Conservation (phyloP, 108 stramenopile species). For the Aurantiochytrium sp. region DNA sequence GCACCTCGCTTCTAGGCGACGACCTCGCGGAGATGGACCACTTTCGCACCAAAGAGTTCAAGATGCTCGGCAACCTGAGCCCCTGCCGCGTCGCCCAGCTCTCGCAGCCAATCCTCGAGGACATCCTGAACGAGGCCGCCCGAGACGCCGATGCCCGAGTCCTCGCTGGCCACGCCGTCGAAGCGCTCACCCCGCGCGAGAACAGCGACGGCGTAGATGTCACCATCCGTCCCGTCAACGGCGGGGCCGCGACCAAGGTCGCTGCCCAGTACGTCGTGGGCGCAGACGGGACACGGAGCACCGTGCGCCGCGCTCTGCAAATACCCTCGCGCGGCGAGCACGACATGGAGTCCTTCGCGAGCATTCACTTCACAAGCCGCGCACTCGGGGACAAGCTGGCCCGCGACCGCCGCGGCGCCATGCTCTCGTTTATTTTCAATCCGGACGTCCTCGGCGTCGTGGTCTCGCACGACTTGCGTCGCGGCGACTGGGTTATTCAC, state of each 20-base stretch:
- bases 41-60: not conserved
- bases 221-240: not conserved
- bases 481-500: constrained; percentile 56
- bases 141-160: not conserved
- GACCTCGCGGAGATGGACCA: constrained; percentile 22
- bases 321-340: constrained; percentile 27
- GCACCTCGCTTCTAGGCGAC: not conserved
- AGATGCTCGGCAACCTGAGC: not conserved
- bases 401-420: constrained; percentile 41
- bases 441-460: constrained; percentile 48
- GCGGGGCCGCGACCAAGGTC: not conserved
- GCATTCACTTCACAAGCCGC: constrained; percentile 46
- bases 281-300: constrained; percentile 47
- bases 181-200: not conserved
- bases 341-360: constrained; percentile 45
- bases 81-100: constrained; percentile 39
- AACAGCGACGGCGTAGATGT: not conserved
- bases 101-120: constrained; percentile 47
- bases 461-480: constrained; percentile 51
- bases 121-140: constrained; percentile 42
- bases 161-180: not conserved
- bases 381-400: constrained; percentile 25
- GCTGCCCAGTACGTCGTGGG: constrained; percentile 43
- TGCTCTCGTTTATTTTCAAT: constrained; percentile 59
- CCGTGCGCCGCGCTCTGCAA: constrained; percentile 34